Conservation (phyloP, 139 green algal species). For the Chlamydomonas sp. region DNA sequence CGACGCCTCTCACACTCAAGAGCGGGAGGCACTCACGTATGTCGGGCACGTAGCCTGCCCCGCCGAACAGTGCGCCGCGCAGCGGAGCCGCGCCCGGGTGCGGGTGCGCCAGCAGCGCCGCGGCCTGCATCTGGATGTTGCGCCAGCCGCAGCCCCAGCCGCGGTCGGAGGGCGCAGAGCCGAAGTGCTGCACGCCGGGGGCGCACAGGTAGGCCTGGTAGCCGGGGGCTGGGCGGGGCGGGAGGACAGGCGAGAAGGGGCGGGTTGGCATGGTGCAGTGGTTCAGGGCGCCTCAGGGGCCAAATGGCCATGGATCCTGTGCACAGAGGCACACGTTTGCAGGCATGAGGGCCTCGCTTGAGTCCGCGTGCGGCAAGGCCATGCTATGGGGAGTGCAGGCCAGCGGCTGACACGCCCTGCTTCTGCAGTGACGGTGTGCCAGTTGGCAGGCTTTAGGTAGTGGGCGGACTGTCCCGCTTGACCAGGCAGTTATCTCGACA, state of each 20-base stretch:
- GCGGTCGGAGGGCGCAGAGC: conserved; percentile 40
- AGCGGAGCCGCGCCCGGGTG: neutral
- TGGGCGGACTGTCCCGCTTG: too few relatives aligned
- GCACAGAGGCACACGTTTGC: too few relatives aligned
- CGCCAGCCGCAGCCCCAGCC: conserved; percentile 86
- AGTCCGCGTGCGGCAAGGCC: too few relatives aligned
- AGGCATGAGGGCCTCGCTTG: too few relatives aligned
- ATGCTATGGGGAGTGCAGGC: too few relatives aligned
- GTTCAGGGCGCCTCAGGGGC: too few relatives aligned
- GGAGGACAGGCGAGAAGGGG: neutral
- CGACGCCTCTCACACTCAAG: too few relatives aligned
- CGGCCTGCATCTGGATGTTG: conserved; percentile 74
- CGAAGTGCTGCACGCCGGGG: conserved; percentile 53
- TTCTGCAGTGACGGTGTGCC: too few relatives aligned
- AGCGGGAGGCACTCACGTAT: conserved; percentile 39
- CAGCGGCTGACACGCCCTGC: too few relatives aligned
- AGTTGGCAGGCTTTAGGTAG: too few relatives aligned
- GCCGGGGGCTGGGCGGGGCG: neutral
- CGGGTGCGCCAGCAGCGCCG: conserved; percentile 33
- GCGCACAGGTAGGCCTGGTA: conserved; percentile 34
- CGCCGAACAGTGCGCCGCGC: conserved; percentile 61
- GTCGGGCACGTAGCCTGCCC: conserved; percentile 69
- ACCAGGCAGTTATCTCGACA: too few relatives aligned
- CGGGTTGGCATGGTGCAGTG: neutral
- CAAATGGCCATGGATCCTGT: too few relatives aligned